A percentile compares a stretch with the other conserved stretches of the same genome.
Evolutionary conservation across 495 filamentous ascomycete species (phyloP).

Genomic region (Chaetomium tenue): DNA sequence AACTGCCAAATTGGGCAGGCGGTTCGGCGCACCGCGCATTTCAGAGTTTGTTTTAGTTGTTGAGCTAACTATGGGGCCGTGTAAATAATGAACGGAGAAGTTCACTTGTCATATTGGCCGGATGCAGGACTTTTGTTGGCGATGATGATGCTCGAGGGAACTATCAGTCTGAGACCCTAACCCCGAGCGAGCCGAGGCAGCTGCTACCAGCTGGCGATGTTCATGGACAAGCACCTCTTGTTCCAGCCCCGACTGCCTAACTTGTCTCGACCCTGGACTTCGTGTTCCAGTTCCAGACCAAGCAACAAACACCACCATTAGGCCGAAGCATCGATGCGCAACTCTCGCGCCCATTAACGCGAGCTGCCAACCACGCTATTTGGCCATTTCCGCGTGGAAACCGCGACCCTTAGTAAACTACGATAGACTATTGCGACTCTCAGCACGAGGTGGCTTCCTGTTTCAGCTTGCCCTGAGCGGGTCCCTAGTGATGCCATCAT

Average conservation of each 20-base stretch:
- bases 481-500: conserved; percentile 17
- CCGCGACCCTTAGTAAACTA: no score
- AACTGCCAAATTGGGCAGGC: background rate
- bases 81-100: background rate
- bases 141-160: background rate
- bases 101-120: background rate
- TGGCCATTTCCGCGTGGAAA: background rate
- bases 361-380: background rate
- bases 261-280: background rate
- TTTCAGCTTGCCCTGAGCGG: background rate
- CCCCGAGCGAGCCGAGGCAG: background rate
- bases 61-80: no score
- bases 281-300: background rate
- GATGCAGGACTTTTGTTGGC: background rate
- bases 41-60: no score
- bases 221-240: background rate
- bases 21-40: background rate
- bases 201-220: background rate
- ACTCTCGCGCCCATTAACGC: background rate
- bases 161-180: background rate
- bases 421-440: background rate
- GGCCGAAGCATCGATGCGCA: conserved; percentile 3
- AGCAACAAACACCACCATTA: background rate
- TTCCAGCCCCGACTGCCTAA: background rate
- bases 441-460: background rate